phyloP scores from a whole-genome alignment of 2,329 filamentous ascomycete species.

The Nigrospora oryzae region DNA sequence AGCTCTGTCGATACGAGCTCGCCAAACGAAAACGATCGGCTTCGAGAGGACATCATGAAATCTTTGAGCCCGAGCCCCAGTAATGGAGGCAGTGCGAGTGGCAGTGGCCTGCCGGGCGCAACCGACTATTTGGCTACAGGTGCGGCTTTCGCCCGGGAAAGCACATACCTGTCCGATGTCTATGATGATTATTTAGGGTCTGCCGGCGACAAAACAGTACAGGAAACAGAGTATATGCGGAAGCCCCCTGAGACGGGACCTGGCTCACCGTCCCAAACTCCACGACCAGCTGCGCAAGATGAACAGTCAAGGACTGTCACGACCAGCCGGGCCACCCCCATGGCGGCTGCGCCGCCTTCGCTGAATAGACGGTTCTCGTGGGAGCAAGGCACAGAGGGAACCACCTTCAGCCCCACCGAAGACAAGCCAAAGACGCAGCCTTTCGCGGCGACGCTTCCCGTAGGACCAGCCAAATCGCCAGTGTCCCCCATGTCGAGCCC shows the following conservation, averaged over 20 bases:
- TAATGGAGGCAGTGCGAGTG: constrained; percentile 10
- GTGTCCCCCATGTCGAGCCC: not conserved
- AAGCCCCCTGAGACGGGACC: no score
- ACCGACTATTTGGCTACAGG: constrained; percentile 6
- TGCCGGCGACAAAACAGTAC: constrained; percentile 29
- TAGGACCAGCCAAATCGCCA: not conserved
- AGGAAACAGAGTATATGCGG: constrained; percentile 13
- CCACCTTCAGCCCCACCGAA: constrained; percentile 5
- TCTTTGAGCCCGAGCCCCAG: constrained; percentile 44
- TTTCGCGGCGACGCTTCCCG: not conserved
- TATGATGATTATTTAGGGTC: constrained; percentile 61
- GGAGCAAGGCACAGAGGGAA: constrained; percentile 24
- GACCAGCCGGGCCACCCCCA: constrained; percentile 3
- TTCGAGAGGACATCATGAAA: constrained; percentile 68
- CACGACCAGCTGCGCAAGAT: no score
- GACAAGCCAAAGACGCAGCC: not conserved
- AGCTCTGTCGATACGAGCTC: constrained; percentile 41
- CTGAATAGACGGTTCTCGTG: constrained; percentile 29
- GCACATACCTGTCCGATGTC: constrained; percentile 55
- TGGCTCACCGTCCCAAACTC: no score
- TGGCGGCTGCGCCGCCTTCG: constrained; percentile 2
- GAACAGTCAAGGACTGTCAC: no score
- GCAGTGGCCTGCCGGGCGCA: constrained; percentile 5
- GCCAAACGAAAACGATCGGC: constrained; percentile 60
- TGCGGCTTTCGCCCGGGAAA: constrained; percentile 34